These are phyloP conservation scores for Pythium phragmiticola DNA, from an alignment of 352 stramenopile genomes.

Conservation along the genomic window DNA sequence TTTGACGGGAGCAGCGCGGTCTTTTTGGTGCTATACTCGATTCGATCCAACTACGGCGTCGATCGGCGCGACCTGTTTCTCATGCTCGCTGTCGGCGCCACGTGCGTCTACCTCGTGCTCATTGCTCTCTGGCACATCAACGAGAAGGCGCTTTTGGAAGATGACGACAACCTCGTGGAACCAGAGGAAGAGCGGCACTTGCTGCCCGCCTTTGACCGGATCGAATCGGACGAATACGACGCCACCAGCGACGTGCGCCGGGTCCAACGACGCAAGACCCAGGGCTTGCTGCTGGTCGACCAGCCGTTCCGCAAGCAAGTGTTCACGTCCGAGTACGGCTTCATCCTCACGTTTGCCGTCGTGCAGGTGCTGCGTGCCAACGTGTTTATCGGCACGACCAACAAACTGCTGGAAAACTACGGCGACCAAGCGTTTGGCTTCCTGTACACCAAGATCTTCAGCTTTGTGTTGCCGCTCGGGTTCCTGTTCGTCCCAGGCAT, in stretches of 20 bases:
- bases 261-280: conserved; percentile 5
- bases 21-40: conserved; percentile 38
- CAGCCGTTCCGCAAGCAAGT: conserved; percentile 61
- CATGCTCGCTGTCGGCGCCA: conserved; percentile 41
- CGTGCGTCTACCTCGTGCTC: conserved; percentile 52
- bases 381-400: conserved; percentile 85
- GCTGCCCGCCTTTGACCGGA: conserved; percentile 27
- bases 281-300: conserved; percentile 50
- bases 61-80: conserved; percentile 34
- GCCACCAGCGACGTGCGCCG: conserved; percentile 17
- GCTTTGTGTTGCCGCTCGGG: conserved; percentile 76
- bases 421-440: conserved; percentile 60
- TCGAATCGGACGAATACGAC: conserved; percentile 31
- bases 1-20: conserved; percentile 45
- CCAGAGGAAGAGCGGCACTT: conserved; percentile 34
- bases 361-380: conserved; percentile 78
- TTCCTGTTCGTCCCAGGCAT: conserved; percentile 86
- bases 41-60: conserved; percentile 30
- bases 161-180: conserved; percentile 17
- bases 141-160: conserved; percentile 40
- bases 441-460: conserved; percentile 87
- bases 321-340: conserved; percentile 77
- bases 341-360: conserved; percentile 65
- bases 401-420: conserved; percentile 84
- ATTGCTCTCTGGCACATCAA: conserved; percentile 80